Percentiles rank a stretch among this genome's conserved stretches.
phyloP scores from a whole-genome alignment of 1,139 yeast genomes.

The Debaryomyces coudertii region DNA sequence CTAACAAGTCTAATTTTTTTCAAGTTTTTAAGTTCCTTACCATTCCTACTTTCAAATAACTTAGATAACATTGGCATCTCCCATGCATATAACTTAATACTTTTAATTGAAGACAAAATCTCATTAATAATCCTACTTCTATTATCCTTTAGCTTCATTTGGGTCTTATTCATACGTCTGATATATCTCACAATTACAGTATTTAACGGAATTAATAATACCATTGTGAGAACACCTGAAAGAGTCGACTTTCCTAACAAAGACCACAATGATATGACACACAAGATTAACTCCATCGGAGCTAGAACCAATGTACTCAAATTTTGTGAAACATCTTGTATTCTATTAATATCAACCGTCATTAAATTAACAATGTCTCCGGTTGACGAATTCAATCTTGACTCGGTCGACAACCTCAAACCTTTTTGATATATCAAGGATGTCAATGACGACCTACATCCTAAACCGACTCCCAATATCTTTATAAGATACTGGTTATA shows the following conservation, averaged over 20 bases:
- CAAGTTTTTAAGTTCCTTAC: conserved; percentile 34
- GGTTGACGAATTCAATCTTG: conserved; percentile 40
- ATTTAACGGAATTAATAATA: conserved; percentile 38
- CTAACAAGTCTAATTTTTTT: conserved; percentile 33
- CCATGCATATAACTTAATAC: conserved; percentile 46
- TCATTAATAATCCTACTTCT: conserved; percentile 44
- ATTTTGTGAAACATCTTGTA: conserved; percentile 27
- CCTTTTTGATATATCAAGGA: conserved; percentile 54
- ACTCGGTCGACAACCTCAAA: conserved; percentile 38
- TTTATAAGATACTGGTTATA: conserved; percentile 56
- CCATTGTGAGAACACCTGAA: conserved; percentile 39
- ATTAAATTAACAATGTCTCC: conserved; percentile 46
- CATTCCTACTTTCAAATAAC: conserved; percentile 39
- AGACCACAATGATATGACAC: conserved; percentile 31
- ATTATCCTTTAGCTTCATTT: conserved; percentile 63
- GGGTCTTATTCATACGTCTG: conserved; percentile 49
- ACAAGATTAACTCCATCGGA: conserved; percentile 34
- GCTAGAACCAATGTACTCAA: conserved; percentile 31
- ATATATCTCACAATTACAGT: conserved; percentile 22
- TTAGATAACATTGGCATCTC: conserved; percentile 42
- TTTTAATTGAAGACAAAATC: conserved; percentile 42
- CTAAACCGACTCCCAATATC: conserved; percentile 55
- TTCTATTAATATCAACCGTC: conserved; percentile 38
- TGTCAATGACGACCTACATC: conserved; percentile 54
- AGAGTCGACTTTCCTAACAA: conserved; percentile 39